Evolutionary conservation across 345 rosid species (phyloP).

Genomic region (Geranium rotundifolium): DNA sequence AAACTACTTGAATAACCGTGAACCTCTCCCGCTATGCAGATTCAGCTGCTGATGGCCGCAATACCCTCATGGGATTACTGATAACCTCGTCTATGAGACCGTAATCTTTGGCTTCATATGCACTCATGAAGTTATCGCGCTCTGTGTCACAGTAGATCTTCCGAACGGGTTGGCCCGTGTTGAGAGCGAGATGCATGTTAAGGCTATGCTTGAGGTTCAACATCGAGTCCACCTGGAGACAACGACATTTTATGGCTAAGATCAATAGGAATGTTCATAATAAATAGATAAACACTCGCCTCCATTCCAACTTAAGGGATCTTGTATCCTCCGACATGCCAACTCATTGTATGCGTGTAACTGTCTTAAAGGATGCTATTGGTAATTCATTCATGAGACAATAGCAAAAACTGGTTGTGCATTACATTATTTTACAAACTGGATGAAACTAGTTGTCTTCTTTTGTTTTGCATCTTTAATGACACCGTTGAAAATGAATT

Average conservation of each 20-base stretch:
- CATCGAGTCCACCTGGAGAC: conserved; percentile 79
- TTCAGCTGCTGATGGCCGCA: conserved; percentile 36
- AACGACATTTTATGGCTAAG: not conserved
- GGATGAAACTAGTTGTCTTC: no score
- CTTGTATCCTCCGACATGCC: no score
- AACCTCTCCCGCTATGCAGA: conserved; percentile 20
- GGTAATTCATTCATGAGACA: no score
- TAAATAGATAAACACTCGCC: not conserved
- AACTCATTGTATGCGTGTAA: no score
- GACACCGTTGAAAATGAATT: no score
- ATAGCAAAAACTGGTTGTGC: no score
- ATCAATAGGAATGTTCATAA: not conserved
- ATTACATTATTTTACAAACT: no score
- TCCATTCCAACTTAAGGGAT: no score
- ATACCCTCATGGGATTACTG: conserved; percentile 74
- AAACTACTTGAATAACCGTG: not conserved
- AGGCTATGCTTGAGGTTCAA: conserved; percentile 92
- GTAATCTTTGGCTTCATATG: conserved; percentile 85
- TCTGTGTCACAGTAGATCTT: conserved; percentile 82
- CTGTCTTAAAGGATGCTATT: no score
- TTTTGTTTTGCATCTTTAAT: no score
- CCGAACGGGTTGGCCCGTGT: conserved; percentile 84
- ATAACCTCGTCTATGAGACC: conserved; percentile 91
- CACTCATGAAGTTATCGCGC: conserved; percentile 95
- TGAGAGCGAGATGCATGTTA: conserved; percentile 77